phyloP scores from a whole-genome alignment of 352 stramenopile species.

The Phytophthora pseudosyringae region DNA sequence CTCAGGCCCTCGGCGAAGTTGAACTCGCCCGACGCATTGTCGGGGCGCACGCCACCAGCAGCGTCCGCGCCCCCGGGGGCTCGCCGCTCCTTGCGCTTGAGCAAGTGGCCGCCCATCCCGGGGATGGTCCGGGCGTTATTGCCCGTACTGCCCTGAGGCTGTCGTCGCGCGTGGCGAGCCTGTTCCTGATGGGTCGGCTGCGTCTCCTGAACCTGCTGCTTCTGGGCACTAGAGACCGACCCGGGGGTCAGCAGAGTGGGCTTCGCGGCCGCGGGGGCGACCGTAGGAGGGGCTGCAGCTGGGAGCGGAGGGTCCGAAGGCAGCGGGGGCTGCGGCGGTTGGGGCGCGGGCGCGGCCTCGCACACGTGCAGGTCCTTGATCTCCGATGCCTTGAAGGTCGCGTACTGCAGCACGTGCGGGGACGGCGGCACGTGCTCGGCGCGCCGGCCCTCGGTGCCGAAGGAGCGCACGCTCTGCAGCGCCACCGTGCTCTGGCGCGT shows the following conservation, averaged over 20 bases:
- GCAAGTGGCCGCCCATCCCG: constrained; percentile 82
- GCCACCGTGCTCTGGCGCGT: constrained; percentile 85
- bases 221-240: constrained; percentile 51
- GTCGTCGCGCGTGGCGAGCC: constrained; percentile 18
- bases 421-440: constrained; percentile 77
- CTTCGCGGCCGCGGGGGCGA: constrained; percentile 31
- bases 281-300: constrained; percentile 31
- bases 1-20: constrained; percentile 71
- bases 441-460: constrained; percentile 83
- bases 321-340: constrained; percentile 21
- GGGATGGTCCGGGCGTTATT: constrained; percentile 64
- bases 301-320: constrained; percentile 11
- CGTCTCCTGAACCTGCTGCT: constrained; percentile 13
- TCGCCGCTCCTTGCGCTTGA: constrained; percentile 81
- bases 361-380: constrained; percentile 90
- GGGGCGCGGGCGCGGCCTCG: constrained; percentile 59
- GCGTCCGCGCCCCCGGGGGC: constrained; percentile 42
- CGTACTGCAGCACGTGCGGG: constrained; percentile 78
- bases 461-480: constrained; percentile 82
- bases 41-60: constrained; percentile 7
- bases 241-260: constrained; percentile 62
- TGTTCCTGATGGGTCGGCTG: constrained; percentile 8
- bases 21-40: constrained; percentile 60
- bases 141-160: constrained; percentile 18
- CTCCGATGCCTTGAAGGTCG: constrained; percentile 83